Evolutionary conservation across 768 basidiomycete genomes (phyloP).

Genomic region (Sporobolomyces pararoseus): DNA sequence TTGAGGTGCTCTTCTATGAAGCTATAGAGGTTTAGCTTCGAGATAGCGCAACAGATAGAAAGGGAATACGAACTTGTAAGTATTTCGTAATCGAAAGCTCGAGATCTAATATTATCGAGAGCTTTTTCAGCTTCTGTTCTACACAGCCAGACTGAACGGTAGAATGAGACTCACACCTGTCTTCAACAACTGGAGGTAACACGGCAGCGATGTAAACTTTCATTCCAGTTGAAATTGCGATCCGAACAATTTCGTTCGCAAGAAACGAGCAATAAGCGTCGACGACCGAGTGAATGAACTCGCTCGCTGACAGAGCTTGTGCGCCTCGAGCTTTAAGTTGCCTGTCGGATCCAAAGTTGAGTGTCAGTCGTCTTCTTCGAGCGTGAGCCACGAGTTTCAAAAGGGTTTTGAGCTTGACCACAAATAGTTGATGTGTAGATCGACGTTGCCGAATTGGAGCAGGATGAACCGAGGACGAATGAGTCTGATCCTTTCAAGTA

Average conservation of each 20-base stretch:
- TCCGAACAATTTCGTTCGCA: not conserved
- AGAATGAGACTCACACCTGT: conserved; percentile 11
- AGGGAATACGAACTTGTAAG: conserved; percentile 1
- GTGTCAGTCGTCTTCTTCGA: too few species aligned
- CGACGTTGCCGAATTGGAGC: conserved; percentile 20
- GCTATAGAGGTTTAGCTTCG: not conserved
- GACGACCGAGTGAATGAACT: not conserved
- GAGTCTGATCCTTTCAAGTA: not conserved
- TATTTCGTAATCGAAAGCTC: conserved; percentile 21
- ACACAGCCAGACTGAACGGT: too few species aligned
- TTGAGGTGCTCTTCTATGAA: not conserved
- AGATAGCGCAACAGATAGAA: not conserved
- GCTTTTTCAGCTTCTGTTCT: not conserved
- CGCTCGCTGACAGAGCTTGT: not conserved
- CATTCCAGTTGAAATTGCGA: not conserved
- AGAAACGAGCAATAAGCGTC: conserved; percentile 4
- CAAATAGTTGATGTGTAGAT: conserved; percentile 30
- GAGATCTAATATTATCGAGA: conserved; percentile 9
- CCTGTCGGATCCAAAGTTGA: conserved; percentile 2
- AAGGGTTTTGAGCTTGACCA: too few species aligned
- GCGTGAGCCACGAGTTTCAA: too few species aligned
- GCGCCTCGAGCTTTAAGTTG: conserved; percentile 18
- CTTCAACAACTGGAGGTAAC: conserved; percentile 27
- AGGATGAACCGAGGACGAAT: not conserved
- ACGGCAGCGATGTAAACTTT: conserved; percentile 20